These are phyloP conservation scores for Myriangium duriaei DNA, from an alignment of 2,329 filamentous ascomycete species.

Conservation along the genomic window DNA sequence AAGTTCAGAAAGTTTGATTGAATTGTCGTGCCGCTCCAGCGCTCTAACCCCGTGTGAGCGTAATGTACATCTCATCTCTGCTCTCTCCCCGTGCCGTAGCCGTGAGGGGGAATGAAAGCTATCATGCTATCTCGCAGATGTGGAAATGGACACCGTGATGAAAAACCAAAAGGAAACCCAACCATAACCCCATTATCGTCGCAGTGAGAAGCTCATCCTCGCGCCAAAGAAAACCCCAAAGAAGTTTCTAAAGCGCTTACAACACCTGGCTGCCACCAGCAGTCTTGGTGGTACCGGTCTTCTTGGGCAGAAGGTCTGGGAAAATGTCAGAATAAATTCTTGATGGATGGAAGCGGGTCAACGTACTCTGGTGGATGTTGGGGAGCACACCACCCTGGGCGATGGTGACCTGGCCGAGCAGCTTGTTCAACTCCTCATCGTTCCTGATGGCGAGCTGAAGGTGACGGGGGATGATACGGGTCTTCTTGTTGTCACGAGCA, in stretches of 20 bases:
- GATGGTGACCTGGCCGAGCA: constrained; percentile 89
- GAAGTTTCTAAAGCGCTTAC: constrained; percentile 41
- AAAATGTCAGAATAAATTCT: constrained; percentile 27
- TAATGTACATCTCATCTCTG: constrained; percentile 10
- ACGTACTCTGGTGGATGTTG: constrained; percentile 94
- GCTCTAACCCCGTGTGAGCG: constrained; percentile 9
- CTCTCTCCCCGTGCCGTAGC: constrained; percentile 6
- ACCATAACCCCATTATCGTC: constrained; percentile 15
- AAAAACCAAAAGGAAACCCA: constrained; percentile 12
- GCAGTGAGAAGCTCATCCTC: constrained; percentile 11
- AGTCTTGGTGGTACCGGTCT: constrained; percentile 51
- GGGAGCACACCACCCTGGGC: constrained; percentile 93
- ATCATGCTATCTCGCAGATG: constrained; percentile 10
- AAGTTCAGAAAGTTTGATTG: constrained; percentile 9
- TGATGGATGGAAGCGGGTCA: constrained; percentile 8
- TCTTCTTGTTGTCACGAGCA: constrained; percentile 99
- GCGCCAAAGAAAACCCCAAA: constrained; percentile 14
- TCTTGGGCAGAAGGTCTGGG: constrained; percentile 94
- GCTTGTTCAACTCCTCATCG: constrained; percentile 99
- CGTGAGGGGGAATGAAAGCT: constrained; percentile 8
- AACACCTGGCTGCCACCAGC: constrained; percentile 91
- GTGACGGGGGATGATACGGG: constrained; percentile 98
- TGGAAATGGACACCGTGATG: constrained; percentile 10
- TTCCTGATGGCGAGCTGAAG: constrained; percentile 98
- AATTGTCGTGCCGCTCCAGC: constrained; percentile 9